Base-by-base conservation (phyloP, 129 eudicot species). In the Flaveria ramosissima region DNA sequence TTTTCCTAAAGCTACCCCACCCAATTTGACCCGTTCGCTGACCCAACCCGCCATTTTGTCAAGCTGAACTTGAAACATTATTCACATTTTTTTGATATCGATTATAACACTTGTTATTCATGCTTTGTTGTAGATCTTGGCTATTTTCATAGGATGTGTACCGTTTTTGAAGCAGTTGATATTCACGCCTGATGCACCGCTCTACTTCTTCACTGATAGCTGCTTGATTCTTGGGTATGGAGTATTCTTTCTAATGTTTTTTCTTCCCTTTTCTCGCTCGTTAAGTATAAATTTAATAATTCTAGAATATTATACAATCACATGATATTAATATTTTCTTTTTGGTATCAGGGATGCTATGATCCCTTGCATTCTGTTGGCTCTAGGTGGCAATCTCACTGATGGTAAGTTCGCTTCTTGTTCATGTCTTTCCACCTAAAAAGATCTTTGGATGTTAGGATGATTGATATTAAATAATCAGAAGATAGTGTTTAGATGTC, bases 331-430 rank as follows among this genome's bases (percentile, higher is more conserved):
- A 13, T 15, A 0, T 62, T 10, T 10, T 21, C 19, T 61, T 47
- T 50, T 17, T 55, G 19, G 79, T 74, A 52, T 71, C 86, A 94
- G 98, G 92, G 98, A 91, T 60, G 98, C 98, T 59, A 94, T 94
- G 98, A 94, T 94, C 52, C 98, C 98, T 36, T 94, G 97, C 86
- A 94, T 94, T 81, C 78, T 94, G 82, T 80, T 94, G 85, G 98
- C 98, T 15, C 48, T 94, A 80, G 98, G 98, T 46, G 98, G 98
- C 74, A 94, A 94, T 83, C 89, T 94, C n/a, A 82, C 93, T 9
- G 97, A 94, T 71, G 98, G 98, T 94, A 85, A 89, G 93, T 75
- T 80, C 17, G 13, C 64, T 48, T 20, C 67, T 76, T 71, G 27
- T 27, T 62, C 15, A 26, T 75, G 17, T 39, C 67, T 26, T 16